Evolutionary conservation across 352 stramenopile genomes (phyloP).

Genomic region (Phytophthora sp.): DNA sequence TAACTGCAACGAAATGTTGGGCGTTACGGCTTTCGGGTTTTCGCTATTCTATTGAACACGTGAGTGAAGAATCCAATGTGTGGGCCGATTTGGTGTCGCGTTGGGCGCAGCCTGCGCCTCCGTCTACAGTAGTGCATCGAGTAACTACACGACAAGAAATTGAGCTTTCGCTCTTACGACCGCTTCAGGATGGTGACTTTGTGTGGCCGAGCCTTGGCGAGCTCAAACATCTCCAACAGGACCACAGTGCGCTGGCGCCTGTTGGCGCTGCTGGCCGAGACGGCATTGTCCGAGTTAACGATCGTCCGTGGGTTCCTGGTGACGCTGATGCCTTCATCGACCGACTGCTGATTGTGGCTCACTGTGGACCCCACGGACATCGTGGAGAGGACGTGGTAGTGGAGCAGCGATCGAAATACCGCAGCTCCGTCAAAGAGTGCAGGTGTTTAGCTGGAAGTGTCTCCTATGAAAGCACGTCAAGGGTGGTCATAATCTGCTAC

Average conservation of each 20-base stretch:
- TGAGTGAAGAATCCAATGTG: slow-evolving; percentile 1
- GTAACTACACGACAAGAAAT: not conserved
- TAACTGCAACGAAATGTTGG: slow-evolving; percentile 29
- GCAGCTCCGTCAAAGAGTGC: not conserved
- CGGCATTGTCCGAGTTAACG: not conserved
- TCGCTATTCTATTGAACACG: slow-evolving; percentile 21
- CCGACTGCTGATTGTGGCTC: slow-evolving; percentile 3
- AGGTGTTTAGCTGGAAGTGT: not conserved
- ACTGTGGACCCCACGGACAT: slow-evolving; percentile 1
- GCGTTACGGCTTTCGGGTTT: not conserved
- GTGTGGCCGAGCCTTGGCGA: not conserved
- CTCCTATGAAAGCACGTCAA: slow-evolving; percentile 19
- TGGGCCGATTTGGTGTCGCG: slow-evolving; percentile 1
- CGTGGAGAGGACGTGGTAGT: slow-evolving; percentile 2
- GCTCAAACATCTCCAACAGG: not conserved
- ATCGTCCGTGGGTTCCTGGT: not conserved
- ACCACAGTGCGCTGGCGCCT: not conserved
- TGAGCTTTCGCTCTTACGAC: not conserved
- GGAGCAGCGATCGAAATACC: too few species aligned
- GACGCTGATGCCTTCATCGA: not conserved
- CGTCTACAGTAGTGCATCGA: not conserved
- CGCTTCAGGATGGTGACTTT: slow-evolving; percentile 2
- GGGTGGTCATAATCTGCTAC: not conserved
- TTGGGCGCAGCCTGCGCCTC: not conserved
- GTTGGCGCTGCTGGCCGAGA: not conserved